Evolutionary conservation across 257 asterid species (phyloP), one percentile per base, ranked within the genome.

Genomic region (Solanum phureja): DNA sequence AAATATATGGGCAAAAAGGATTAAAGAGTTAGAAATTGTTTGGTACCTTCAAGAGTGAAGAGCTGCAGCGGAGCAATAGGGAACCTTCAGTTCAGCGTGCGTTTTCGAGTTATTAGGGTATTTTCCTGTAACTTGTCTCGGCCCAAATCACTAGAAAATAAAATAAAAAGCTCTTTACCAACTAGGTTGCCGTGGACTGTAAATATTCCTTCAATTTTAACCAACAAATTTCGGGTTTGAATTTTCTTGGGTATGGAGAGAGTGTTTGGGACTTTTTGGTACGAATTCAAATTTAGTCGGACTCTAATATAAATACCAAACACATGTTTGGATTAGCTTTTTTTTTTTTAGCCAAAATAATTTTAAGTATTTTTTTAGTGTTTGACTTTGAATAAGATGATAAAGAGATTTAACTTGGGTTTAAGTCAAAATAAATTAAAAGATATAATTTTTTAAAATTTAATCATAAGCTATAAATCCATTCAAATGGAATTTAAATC

Each of bases 151-250:
- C 64, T 18, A 52, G 64, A 56, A 18, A 56, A 56, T 56, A 56
- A 56, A 56, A 56, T 49, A 49, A 49, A 49, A 49, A 46, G 58
- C 58, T 46, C 1, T 46, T 1, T 4, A 46, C 58, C 19, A 13
- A 46, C 19, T 46, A 4, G 3, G 19, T 46, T 46, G 58, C 21
- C 0, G 7, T 46, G 3, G 0, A 13, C 0, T 0, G 0, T 13
- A 46, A 46, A 1, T 46, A 46, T 46, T 12, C 19, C 3, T 13
- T 46, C 3, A 46, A 13, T 1, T 46, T 46, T 46, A 46, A 46
- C 1, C 7, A 46, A 46, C 0, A 49, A 0, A 49, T 14, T 7
- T 52, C 0, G 9, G 8, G 1, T 52, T 52, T 52, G 3, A 1
- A 16, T 16, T 52, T 6, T 0, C 3, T 2, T 6, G 1, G 21